Conservation (phyloP, 805 yeast genomes). For the Teunomyces funiuensis region DNA sequence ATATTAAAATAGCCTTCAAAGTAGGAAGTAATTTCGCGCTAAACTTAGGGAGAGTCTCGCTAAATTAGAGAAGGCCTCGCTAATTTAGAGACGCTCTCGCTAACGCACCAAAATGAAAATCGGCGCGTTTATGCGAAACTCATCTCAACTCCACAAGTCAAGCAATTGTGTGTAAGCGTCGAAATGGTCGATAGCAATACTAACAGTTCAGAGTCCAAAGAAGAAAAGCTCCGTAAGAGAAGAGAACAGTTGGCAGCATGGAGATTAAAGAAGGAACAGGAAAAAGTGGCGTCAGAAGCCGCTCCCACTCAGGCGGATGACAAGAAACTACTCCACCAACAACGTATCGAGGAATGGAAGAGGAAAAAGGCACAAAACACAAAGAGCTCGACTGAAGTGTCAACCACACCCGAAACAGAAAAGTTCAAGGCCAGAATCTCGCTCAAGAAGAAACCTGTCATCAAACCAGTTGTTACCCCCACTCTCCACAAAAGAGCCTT, state of each 20-base stretch:
- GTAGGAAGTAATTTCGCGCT: not conserved
- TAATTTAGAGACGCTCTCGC: not conserved
- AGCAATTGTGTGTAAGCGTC: not conserved
- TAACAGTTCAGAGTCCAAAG: constrained; percentile 19
- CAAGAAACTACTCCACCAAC: constrained; percentile 28
- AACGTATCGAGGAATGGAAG: constrained; percentile 55
- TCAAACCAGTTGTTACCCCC: not conserved
- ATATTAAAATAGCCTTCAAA: no score
- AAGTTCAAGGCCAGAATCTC: not conserved
- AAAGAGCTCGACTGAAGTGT: not conserved
- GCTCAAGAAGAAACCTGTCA: not conserved
- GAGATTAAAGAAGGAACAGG: constrained; percentile 54
- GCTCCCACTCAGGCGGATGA: constrained; percentile 10
- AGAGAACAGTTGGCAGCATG: constrained; percentile 58
- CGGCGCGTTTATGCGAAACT: not conserved
- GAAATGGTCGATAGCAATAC: constrained; percentile 9
- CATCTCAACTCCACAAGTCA: not conserved
- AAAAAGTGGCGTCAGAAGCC: constrained; percentile 11
- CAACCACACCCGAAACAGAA: not conserved
- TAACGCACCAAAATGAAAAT: not conserved
- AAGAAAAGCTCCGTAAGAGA: constrained; percentile 40
- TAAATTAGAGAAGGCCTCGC: not conserved
- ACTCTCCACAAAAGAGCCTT: constrained; percentile 13
- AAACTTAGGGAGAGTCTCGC: not conserved
- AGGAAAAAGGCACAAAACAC: constrained; percentile 26